Evolutionary conservation across 2,329 filamentous ascomycete species (phyloP), one percentile per base, ranked within the genome.

Genomic region (Curvularia eragrostidis): DNA sequence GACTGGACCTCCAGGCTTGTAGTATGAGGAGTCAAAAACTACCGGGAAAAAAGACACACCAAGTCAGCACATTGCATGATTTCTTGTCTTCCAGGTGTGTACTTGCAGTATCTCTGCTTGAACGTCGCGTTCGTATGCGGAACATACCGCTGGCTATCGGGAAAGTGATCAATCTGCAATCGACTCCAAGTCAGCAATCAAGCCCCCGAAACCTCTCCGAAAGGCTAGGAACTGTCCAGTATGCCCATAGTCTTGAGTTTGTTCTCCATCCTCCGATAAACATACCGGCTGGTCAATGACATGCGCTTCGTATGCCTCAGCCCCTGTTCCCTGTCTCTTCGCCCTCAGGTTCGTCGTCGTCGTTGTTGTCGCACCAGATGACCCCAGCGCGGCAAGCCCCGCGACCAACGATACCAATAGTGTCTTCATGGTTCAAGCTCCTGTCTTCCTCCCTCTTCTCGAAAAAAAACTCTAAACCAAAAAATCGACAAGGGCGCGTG

Each of bases 1-100:
- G 0, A 84, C 77, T 1, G 82, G 84, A 0, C 83, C 83, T 18
- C 84, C 83, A 12, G 83, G 76, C 60, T 82, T 79, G 66, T 85
- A 86, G 68, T 84, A 84, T 0, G 79, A 79, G 5, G 78, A 75
- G 60, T 83, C 83, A 44, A 85, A 82, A 65, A 82, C 54, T 46
- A 2, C 7, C 2, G 12, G 6, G 1, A 5, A 6, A 3, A 15
- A 1, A 28, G 13, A 32, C 30, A n/a, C 21, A 28, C 3, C 7
- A 1, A 2, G n/a, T 55, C 19, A 55, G 53, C 21, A 8, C 5
- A 21, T 23, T 2, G 6, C 9, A 6, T n/a, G 7, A 18, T 9
- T 23, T 10, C n/a, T 13, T 2, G 28, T 28, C 18, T 4, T 28
- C 1, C 13, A 4, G 2, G 18, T 19, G 30, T 15, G 10, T n/a